phyloP scores from a whole-genome alignment of 176 grass and related monocot genomes.

The Zoysia japonica region DNA sequence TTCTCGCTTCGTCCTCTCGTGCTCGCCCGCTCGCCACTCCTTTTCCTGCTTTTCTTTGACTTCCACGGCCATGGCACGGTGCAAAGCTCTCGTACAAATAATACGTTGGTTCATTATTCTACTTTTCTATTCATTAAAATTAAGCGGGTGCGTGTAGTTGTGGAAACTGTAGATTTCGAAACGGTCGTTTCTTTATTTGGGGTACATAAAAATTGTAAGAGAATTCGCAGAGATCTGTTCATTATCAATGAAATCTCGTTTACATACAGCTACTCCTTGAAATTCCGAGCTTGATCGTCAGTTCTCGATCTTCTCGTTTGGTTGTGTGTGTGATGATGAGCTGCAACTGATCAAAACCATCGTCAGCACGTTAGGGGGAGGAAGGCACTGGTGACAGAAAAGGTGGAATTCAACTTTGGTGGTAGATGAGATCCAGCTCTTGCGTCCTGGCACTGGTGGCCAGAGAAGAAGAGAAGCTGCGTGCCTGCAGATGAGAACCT shows the following conservation, averaged over 20 bases:
- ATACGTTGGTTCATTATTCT: conserved; percentile 20
- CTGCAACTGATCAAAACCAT: too few relatives aligned
- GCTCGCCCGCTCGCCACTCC: background rate
- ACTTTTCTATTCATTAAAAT: background rate
- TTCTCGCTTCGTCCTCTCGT: background rate
- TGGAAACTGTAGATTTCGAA: conserved; percentile 50
- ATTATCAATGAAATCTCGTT: conserved; percentile 3
- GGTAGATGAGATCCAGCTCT: too few relatives aligned
- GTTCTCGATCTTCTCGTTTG: too few relatives aligned
- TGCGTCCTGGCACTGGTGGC: conserved; percentile 25
- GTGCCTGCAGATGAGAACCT: conserved; percentile 31
- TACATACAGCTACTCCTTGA: background rate
- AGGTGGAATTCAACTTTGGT: too few relatives aligned
- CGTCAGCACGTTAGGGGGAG: too few relatives aligned
- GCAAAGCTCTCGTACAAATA: conserved; percentile 49
- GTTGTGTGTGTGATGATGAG: too few relatives aligned
- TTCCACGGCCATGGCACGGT: conserved; percentile 39
- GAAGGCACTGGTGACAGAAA: too few relatives aligned
- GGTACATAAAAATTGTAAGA: conserved; percentile 32
- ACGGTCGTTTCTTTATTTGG: conserved; percentile 34
- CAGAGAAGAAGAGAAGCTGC: background rate
- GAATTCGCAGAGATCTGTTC: conserved; percentile 44
- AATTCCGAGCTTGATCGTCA: background rate
- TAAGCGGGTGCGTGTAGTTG: conserved; percentile 28
- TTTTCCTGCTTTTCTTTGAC: background rate